Percentiles rank a stretch among this genome's conserved stretches.
These are phyloP conservation scores for Lasiodiplodia theobromae DNA, from an alignment of 2,329 filamentous ascomycete species.

Conservation along the genomic window DNA sequence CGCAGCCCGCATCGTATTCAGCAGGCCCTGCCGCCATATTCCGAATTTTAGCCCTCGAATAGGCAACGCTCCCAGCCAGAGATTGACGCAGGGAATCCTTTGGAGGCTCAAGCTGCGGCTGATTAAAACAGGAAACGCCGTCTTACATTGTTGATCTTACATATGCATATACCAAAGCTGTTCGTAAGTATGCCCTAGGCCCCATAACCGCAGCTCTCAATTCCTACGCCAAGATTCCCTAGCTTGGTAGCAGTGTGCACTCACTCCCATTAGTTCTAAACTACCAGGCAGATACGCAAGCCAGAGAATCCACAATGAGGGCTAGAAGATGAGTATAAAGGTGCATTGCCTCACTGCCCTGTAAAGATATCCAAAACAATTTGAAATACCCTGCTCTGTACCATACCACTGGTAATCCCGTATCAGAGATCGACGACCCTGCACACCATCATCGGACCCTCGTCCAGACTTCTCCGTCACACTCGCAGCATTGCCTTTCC, in stretches of 20 bases:
- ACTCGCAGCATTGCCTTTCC: too few relatives aligned
- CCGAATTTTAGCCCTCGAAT: not conserved
- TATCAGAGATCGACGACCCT: too few relatives aligned
- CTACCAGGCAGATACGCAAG: not conserved
- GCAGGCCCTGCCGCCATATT: not conserved
- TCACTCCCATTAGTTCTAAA: not conserved
- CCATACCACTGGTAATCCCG: too few relatives aligned
- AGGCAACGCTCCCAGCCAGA: not conserved
- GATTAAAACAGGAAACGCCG: not conserved
- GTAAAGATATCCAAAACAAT: too few relatives aligned
- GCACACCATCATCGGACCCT: too few relatives aligned
- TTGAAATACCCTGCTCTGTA: too few relatives aligned
- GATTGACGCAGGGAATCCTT: not conserved
- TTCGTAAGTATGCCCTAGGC: not conserved
- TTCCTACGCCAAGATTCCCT: not conserved
- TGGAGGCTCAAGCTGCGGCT: not conserved
- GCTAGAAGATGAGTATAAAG: not conserved
- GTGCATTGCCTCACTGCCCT: too few relatives aligned
- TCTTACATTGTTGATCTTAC: not conserved
- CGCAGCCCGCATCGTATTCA: not conserved
- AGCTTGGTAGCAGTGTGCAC: not conserved
- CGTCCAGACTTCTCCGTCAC: too few relatives aligned
- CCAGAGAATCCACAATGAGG: too few relatives aligned
- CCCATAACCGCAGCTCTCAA: not conserved
- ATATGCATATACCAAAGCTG: not conserved